phyloP scores from a whole-genome alignment of 2,329 filamentous ascomycete genomes.

The Trichophyton simii region DNA sequence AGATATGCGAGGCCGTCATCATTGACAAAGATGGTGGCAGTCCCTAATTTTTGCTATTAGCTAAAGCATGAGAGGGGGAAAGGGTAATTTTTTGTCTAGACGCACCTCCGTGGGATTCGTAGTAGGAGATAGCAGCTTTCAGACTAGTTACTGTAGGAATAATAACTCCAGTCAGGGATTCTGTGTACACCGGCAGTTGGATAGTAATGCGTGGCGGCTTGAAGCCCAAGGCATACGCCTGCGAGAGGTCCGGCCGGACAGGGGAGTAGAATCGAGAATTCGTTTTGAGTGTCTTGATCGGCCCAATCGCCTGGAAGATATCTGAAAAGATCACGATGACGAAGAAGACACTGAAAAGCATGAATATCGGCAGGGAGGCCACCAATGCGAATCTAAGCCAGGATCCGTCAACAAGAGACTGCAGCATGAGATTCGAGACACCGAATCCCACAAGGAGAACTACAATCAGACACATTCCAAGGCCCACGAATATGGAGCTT shows the following conservation, averaged over 20 bases:
- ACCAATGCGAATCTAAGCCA: conserved; percentile 18
- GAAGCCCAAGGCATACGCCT: conserved; percentile 14
- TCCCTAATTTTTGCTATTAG: conserved; percentile 13
- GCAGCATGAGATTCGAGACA: conserved; percentile 28
- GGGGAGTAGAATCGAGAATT: conserved; percentile 38
- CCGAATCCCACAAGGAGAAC: conserved; percentile 30
- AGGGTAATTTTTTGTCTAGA: no score
- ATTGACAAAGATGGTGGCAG: conserved; percentile 28
- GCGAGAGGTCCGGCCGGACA: conserved; percentile 13
- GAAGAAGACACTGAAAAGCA: conserved; percentile 36
- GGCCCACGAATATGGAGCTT: conserved; percentile 30
- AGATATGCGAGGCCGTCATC: conserved; percentile 31
- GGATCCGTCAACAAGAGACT: conserved; percentile 30
- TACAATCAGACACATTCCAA: conserved; percentile 28
- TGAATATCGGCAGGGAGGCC: conserved; percentile 27
- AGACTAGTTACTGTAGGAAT: conserved; percentile 44
- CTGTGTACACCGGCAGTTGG: conserved; percentile 81
- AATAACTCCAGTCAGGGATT: conserved; percentile 59
- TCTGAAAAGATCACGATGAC: conserved; percentile 38
- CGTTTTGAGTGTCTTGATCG: conserved; percentile 32
- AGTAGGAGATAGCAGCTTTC: conserved; percentile 47
- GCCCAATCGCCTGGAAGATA: conserved; percentile 42
- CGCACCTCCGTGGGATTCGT: conserved; percentile 38
- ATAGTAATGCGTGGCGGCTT: conserved; percentile 46
- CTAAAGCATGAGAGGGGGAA: no score